phyloP scores from a whole-genome alignment of 176 grass and related monocot genomes.

The Olyra latifolia region DNA sequence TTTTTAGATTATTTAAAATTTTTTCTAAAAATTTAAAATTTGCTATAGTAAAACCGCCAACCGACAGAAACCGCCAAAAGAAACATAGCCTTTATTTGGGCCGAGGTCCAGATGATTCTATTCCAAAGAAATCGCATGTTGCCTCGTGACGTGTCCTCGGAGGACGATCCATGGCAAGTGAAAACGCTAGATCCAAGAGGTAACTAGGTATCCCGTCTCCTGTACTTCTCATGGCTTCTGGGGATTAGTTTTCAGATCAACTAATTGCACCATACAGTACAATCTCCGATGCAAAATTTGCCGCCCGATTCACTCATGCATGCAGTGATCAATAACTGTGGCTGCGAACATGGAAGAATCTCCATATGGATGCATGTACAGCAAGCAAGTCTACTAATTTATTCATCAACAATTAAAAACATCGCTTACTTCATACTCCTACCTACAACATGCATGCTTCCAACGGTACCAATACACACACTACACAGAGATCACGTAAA shows the following conservation, averaged over 20 bases:
- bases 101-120: no score
- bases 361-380: background rate
- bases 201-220: background rate
- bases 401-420: background rate
- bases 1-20: no score
- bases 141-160: background rate
- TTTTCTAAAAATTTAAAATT: no score
- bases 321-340: no score
- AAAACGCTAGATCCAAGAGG: background rate
- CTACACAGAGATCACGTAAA: background rate
- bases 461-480: background rate
- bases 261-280: background rate
- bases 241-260: background rate
- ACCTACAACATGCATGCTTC: background rate
- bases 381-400: background rate
- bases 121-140: no score
- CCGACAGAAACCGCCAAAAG: no score
- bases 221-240: background rate
- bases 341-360: background rate
- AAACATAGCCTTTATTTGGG: no score
- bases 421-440: background rate
- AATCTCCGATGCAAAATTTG: background rate
- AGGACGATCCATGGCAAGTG: background rate
- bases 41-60: no score
- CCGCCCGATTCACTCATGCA: background rate